Evolutionary conservation across 176 grass and related monocot species (phyloP).

Genomic region (Oryza glaberrima): DNA sequence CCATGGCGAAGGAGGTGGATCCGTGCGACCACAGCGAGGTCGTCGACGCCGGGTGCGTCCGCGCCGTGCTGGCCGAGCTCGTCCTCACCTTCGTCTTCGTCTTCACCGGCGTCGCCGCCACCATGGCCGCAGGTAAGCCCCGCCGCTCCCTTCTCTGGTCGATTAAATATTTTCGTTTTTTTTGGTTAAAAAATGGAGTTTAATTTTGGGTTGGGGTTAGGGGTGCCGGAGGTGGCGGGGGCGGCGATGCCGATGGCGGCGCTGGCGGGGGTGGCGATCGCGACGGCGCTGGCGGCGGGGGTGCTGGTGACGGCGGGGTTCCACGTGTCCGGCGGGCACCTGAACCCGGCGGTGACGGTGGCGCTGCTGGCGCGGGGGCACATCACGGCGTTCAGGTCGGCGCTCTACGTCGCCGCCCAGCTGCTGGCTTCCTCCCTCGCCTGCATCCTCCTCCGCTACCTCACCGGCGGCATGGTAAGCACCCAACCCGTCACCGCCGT

Average conservation of each 20-base stretch:
- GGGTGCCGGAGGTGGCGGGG: constrained; percentile 12
- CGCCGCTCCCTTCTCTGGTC: too few relatives aligned
- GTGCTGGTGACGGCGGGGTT: constrained; percentile 56
- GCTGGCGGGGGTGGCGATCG: constrained; percentile 50
- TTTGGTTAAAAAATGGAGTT: background rate
- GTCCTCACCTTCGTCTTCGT: constrained; percentile 97
- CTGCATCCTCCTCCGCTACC: constrained; percentile 60
- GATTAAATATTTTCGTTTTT: background rate
- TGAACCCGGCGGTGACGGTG: constrained; percentile 93
- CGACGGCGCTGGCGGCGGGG: constrained; percentile 53
- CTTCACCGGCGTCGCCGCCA: constrained; percentile 75
- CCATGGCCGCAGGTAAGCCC: constrained; percentile 73
- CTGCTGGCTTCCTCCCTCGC: constrained; percentile 63
- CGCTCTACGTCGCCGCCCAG: constrained; percentile 79
- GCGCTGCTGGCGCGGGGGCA: constrained; percentile 76
- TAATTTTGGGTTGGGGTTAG: background rate
- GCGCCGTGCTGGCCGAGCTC: constrained; percentile 78
- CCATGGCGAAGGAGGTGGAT: constrained; percentile 42
- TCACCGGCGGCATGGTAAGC: constrained; percentile 60
- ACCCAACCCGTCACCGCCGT: background rate
- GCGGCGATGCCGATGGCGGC: constrained; percentile 44
- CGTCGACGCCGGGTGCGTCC: constrained; percentile 49
- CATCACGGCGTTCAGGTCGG: constrained; percentile 62
- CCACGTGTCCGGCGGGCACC: constrained; percentile 74
- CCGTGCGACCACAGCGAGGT: constrained; percentile 1